Base-by-base conservation (phyloP, 2,329 filamentous ascomycete species). In the Davidsoniella neocaledoniae region DNA sequence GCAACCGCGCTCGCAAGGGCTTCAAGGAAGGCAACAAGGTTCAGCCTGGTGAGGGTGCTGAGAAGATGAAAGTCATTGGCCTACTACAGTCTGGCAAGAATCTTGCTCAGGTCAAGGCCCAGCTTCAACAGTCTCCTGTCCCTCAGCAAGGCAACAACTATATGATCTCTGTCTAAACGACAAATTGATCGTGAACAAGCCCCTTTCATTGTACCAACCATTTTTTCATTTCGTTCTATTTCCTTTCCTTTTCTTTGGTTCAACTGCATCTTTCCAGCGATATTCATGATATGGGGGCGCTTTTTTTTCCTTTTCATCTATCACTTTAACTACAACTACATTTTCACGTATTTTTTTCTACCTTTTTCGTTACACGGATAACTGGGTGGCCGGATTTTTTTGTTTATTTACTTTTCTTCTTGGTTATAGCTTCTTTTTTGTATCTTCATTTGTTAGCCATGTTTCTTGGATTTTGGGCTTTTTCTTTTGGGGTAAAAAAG, bases 1-100 rank as follows among this genome's bases (percentile, higher is more conserved):
- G 85, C 68, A 81, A 86, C 61, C 85, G 86, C 58, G 81, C 81
- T 51, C 79, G 80, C 55, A 87, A 86, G 60, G 74, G 75, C 10
- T 72, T 76, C 57, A 69, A 74, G 19, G 66, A 68, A 3, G 73
- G 74, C 57, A 77, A 81, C 57, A 80, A 77, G 58, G 78, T 84
- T 49, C 74, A 80, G 58, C 86, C 85, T 38, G 91, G 91, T 50
- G 83, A 86, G 62, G 91, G 91, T 50, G 86, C 86, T 36, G 84
- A 95, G 68, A 79, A 88, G 56, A 98, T 98, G 91, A 64, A 63
- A 56, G 67, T 68, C 64, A 75, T 98, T 53, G 91, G 90, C 49
- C 73, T 96, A 50, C 77, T 90, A 61, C 85, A 91, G 73, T 86
- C 86, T 53, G 86, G 86, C 60, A 87, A 85, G 66, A 69, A 71